Evolutionary conservation across 2,329 filamentous ascomycete genomes (phyloP).

Genomic region (Ophiocordyceps camponoti-floridani): DNA sequence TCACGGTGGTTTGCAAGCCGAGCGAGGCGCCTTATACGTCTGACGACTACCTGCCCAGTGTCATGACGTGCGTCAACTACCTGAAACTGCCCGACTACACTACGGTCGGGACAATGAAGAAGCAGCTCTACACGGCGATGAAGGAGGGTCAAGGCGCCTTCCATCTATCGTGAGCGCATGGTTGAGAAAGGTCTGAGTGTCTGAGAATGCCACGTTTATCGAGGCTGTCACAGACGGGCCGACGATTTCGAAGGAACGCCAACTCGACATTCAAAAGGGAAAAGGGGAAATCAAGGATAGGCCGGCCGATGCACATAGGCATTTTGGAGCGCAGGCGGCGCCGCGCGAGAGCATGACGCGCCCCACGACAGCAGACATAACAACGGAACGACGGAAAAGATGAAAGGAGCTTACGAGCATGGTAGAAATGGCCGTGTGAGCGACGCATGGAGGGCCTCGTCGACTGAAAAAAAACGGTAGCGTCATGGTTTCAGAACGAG

Average conservation of each 20-base stretch:
- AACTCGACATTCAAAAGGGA: not conserved
- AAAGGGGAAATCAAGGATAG: not conserved
- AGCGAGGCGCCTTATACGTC: slow-evolving; percentile 84
- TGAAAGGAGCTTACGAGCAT: slow-evolving; percentile 2
- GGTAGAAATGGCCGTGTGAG: slow-evolving; percentile 2
- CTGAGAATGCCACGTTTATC: not conserved
- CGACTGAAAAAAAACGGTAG: not conserved
- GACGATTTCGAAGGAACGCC: too few relatives aligned
- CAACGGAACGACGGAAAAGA: not conserved
- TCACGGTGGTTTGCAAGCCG: slow-evolving; percentile 98
- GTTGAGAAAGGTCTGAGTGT: not conserved
- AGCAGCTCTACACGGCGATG: slow-evolving; percentile 70
- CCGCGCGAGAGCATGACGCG: slow-evolving; percentile 7
- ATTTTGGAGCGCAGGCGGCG: not conserved
- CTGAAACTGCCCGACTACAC: slow-evolving; percentile 94
- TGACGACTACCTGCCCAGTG: slow-evolving; percentile 96
- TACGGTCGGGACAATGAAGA: slow-evolving; percentile 54
- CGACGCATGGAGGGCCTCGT: not conserved
- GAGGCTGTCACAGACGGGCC: too few relatives aligned
- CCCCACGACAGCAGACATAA: slow-evolving; percentile 5
- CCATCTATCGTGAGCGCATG: slow-evolving; percentile 55
- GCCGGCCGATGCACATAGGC: not conserved
- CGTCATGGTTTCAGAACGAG: not conserved
- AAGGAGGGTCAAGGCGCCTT: slow-evolving; percentile 95
- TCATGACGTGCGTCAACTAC: slow-evolving; percentile 99